Conservation (phyloP, 495 filamentous ascomycete species). For the Daldinia bambusicola region DNA sequence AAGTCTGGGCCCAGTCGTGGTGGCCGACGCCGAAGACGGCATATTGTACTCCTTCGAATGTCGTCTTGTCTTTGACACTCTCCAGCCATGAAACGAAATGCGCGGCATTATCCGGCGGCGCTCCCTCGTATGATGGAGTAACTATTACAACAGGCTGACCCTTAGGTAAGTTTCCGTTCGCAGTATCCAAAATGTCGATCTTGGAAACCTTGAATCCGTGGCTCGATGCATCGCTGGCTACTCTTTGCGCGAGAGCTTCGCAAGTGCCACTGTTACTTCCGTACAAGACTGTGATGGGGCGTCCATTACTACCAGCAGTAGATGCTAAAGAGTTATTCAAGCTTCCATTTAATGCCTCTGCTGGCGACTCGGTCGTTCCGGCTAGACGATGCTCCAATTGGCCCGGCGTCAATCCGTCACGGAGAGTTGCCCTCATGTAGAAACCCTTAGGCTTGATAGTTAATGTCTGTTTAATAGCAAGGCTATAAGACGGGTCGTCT, state of each 20-base stretch:
- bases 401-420: conserved; percentile 67
- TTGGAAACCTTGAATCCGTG: conserved; percentile 68
- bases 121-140: conserved; percentile 77
- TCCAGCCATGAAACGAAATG: conserved; percentile 75
- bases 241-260: conserved; percentile 70
- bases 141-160: conserved; percentile 72
- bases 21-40: conserved; percentile 71
- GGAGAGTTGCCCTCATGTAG: conserved; percentile 71
- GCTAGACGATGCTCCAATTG: conserved; percentile 64
- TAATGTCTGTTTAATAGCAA: conserved; percentile 75
- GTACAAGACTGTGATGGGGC: conserved; percentile 71
- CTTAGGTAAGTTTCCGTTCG: conserved; percentile 68
- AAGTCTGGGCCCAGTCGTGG: conserved; percentile 75
- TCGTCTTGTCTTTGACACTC: conserved; percentile 58
- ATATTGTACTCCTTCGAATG: conserved; percentile 66
- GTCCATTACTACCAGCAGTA: conserved; percentile 43
- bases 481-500: conserved; percentile 67
- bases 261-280: conserved; percentile 83
- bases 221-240: conserved; percentile 66
- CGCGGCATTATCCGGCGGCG: conserved; percentile 78
- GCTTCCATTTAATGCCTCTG: conserved; percentile 10
- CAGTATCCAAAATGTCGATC: conserved; percentile 68
- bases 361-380: conserved; percentile 30
- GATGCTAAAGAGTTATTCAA: conserved; percentile 6
- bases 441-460: conserved; percentile 82